Evolutionary conservation across 2,329 filamentous ascomycete genomes (phyloP).

Genomic region (Verticillium nubilum): DNA sequence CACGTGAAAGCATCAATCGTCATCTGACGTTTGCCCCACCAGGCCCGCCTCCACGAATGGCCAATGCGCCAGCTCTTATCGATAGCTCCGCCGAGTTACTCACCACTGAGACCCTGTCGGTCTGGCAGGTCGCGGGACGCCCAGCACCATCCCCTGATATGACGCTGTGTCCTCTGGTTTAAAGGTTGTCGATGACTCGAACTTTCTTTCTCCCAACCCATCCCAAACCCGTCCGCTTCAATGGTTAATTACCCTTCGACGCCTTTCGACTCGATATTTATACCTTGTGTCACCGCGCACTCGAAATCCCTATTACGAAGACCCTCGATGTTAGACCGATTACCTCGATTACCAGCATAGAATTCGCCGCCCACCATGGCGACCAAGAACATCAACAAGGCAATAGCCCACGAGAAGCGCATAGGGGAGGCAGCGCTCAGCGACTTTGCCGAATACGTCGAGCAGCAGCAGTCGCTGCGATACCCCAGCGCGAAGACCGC

Average conservation of each 20-base stretch:
- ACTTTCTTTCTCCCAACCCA: background rate
- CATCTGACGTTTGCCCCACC: background rate
- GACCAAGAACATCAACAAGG: constrained; percentile 53
- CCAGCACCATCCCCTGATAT: background rate
- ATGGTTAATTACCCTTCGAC: constrained; percentile 1
- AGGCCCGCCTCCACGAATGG: constrained; percentile 1
- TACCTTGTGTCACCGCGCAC: background rate
- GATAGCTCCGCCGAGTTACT: constrained; percentile 13
- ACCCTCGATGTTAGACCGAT: constrained; percentile 23
- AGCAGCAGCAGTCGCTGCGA: constrained; percentile 79
- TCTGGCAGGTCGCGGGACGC: background rate
- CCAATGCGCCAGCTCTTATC: constrained; percentile 15
- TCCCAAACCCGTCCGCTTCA: background rate
- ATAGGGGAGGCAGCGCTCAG: constrained; percentile 87
- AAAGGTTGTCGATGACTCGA: constrained; percentile 7
- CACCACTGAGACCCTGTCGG: constrained; percentile 1
- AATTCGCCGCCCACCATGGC: constrained; percentile 37
- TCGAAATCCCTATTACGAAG: background rate
- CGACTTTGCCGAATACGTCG: constrained; percentile 96
- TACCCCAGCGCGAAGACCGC: constrained; percentile 40
- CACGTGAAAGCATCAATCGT: background rate
- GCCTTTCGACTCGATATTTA: constrained; percentile 5
- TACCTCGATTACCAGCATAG: constrained; percentile 15
- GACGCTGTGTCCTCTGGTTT: constrained; percentile 4
- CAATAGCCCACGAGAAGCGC: constrained; percentile 70